These are phyloP conservation scores for Pseudogymnoascus sp. DNA, from an alignment of 2,329 filamentous ascomycete genomes.

Conservation along the genomic window DNA sequence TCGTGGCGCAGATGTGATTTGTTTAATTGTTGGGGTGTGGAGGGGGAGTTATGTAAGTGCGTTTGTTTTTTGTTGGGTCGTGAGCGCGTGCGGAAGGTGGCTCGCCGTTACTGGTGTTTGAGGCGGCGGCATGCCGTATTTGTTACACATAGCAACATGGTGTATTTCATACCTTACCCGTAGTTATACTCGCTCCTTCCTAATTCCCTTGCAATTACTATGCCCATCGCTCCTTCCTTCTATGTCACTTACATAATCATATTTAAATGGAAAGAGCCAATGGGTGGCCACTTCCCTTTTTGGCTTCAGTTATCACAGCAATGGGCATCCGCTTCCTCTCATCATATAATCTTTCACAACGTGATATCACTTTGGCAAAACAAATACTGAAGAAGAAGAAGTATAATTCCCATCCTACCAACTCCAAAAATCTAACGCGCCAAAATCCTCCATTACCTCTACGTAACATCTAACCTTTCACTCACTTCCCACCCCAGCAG, in stretches of 20 bases:
- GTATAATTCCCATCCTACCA: neutral
- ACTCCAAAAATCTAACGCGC: neutral
- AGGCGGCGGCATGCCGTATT: neutral
- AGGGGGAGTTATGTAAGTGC: neutral
- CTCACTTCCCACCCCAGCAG: neutral
- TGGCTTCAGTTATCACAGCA: neutral
- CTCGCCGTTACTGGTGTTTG: neutral
- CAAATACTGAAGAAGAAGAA: slow-evolving; percentile 1
- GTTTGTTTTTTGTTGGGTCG: neutral
- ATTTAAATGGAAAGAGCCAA: neutral
- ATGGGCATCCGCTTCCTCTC: neutral
- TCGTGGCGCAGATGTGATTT: neutral
- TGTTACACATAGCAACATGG: neutral
- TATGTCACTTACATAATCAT: neutral
- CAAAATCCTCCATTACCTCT: neutral
- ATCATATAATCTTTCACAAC: neutral
- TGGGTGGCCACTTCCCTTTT: neutral
- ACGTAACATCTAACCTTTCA: neutral
- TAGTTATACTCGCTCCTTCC: neutral
- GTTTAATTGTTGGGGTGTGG: neutral
- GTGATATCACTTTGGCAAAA: neutral
- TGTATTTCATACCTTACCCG: neutral
- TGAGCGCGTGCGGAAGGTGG: neutral
- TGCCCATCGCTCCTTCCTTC: neutral
- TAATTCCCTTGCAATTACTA: neutral